Evolutionary conservation across 2,329 filamentous ascomycete species (phyloP).

Genomic region (Nemania sp.): DNA sequence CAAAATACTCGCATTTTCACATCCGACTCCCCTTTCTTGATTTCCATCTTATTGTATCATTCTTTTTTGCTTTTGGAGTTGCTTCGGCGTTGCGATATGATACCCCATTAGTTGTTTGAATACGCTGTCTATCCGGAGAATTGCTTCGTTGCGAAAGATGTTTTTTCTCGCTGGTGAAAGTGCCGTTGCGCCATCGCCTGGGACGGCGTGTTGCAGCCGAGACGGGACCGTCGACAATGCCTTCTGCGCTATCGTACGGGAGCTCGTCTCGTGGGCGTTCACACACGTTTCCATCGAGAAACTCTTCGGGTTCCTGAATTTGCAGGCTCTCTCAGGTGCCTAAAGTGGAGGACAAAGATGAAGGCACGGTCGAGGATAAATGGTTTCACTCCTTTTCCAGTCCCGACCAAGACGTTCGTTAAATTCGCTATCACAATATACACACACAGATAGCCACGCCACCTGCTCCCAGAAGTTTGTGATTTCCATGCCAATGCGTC

Average conservation of each 20-base stretch:
- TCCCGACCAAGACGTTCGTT: conserved; percentile 32
- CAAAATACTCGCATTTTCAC: conserved; percentile 45
- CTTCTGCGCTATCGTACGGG: conserved; percentile 56
- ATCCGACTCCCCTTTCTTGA: conserved; percentile 25
- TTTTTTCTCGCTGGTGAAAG: conserved; percentile 47
- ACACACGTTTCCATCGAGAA: conserved; percentile 29
- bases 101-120: conserved; percentile 58
- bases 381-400: conserved; percentile 13
- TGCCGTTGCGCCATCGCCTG: conserved; percentile 54
- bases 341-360: not conserved
- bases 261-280: conserved; percentile 44
- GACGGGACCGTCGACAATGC: conserved; percentile 54
- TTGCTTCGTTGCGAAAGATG: conserved; percentile 27
- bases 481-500: conserved; percentile 11
- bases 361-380: conserved; percentile 11
- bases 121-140: conserved; percentile 54
- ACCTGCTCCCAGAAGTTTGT: conserved; percentile 4
- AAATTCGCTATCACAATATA: conserved; percentile 31
- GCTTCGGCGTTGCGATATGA: conserved; percentile 48
- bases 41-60: conserved; percentile 24
- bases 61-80: conserved; percentile 22
- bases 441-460: conserved; percentile 25
- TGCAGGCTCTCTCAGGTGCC: conserved; percentile 5
- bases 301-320: conserved; percentile 10
- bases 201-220: conserved; percentile 53